A percentile compares a stretch with the other conserved stretches of the same genome.
phyloP scores from a whole-genome alignment of 129 eudicot species.

The Oenanthe sinensis region DNA sequence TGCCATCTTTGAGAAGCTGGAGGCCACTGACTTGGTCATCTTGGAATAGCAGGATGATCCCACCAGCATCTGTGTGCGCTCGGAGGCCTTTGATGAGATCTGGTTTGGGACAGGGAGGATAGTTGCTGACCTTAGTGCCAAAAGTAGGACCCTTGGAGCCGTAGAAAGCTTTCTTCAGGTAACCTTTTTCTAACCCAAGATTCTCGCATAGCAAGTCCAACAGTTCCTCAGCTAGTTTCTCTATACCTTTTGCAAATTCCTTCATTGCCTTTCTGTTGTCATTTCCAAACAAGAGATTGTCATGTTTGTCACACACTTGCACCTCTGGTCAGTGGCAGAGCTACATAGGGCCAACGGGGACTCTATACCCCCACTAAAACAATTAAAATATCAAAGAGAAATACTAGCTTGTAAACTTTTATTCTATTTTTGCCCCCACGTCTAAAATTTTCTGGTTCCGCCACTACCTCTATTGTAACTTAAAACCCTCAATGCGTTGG shows the following conservation, averaged over 20 bases:
- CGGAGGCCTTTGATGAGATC: conserved; percentile 88
- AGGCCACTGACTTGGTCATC: conserved; percentile 96
- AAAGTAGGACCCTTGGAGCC: conserved; percentile 87
- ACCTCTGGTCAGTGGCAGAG: neutral
- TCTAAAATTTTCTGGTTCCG: too few species aligned
- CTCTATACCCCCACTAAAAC: too few species aligned
- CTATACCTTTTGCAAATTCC: conserved; percentile 62
- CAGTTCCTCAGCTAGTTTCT: conserved; percentile 64
- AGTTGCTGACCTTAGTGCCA: conserved; percentile 91
- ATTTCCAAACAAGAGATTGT: neutral
- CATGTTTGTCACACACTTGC: neutral
- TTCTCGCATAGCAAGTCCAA: conserved; percentile 85
- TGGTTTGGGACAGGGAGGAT: conserved; percentile 93
- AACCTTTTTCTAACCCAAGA: conserved; percentile 76
- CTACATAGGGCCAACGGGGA: too few species aligned
- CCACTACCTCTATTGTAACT: neutral
- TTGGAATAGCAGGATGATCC: conserved; percentile 84
- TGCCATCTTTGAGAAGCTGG: conserved; percentile 81
- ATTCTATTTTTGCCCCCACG: too few species aligned
- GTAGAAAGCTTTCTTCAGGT: conserved; percentile 70
- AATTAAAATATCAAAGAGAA: too few species aligned
- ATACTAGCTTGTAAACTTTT: too few species aligned
- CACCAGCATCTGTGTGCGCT: conserved; percentile 98
- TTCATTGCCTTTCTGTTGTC: conserved; percentile 64
- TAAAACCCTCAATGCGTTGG: neutral